Base-by-base conservation (phyloP, 768 basidiomycete genomes). In the Albatrellus ellisii region DNA sequence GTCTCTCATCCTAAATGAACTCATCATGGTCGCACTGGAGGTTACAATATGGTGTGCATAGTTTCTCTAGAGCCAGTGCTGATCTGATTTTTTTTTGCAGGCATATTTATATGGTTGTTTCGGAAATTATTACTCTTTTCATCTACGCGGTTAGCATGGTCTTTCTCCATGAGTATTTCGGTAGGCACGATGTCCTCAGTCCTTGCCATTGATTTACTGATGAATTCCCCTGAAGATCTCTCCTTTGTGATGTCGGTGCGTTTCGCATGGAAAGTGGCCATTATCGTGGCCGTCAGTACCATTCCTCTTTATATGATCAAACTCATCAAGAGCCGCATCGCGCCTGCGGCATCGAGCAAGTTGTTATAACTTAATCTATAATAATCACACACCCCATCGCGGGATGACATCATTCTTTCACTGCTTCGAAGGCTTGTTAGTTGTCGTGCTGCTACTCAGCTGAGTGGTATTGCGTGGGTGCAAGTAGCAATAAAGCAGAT, bases 11-110 rank as follows among this genome's bases (percentile, higher is more conserved):
- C 66, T 98, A 22, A 99, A 99, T 57, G 95, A 98, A 57, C 75
- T 99, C 39, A 90, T 98, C 62, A 99, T 98, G 95, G 95, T 98
- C 35, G 91, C 92, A 2, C 61, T 98, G 51, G 92, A 98, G 62
- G 91, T 98, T 45, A 98, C 92, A 3, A 97, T 88, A 47, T 99
- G 94, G 94, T 88, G n/a, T n/a, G 17, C 9, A 50, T 36, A 10
- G 15, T 3, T 15, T 6, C 17, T 4, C 40, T 21, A 12, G 35
- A 28, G 28, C 28, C 8, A 17, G 17, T 31, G 7, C 6, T 31
- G 29, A 31, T 17, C 2, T 12, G 29, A 3, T 4, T 31, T 17
- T 47, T 6, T 9, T 17, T 17, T 8, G 6, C 44, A 91, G 88
- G 90, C 95, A 99, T 62, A 54, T 77, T 4, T 95, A 95, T 61